Evolutionary conservation across 139 green algal species (phyloP).

Genomic region (Trebouxia sp.): DNA sequence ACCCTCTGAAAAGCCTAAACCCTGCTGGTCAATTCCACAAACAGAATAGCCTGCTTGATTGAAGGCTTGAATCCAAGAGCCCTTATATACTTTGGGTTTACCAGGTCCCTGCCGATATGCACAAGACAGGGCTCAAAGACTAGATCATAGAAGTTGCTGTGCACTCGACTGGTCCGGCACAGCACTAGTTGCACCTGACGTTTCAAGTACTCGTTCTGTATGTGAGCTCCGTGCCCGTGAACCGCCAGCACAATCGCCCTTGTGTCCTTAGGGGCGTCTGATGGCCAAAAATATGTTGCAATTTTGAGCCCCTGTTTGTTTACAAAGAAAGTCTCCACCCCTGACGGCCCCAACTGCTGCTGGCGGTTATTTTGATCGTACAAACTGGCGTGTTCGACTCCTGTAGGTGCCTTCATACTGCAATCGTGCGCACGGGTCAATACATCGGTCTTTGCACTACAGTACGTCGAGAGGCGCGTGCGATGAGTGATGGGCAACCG

Average conservation of each 20-base stretch:
- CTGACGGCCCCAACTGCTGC: conserved; percentile 37
- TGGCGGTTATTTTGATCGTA: not conserved
- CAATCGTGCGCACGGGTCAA: too few species aligned
- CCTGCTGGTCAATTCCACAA: conserved; percentile 64
- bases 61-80: conserved; percentile 65
- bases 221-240: conserved; percentile 54
- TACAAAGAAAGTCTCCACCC: conserved; percentile 32
- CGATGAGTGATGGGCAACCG: too few species aligned
- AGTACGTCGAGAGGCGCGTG: too few species aligned
- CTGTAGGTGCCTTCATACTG: conserved; percentile 13
- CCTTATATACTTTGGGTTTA: conserved; percentile 53
- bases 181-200: conserved; percentile 36
- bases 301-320: conserved; percentile 46
- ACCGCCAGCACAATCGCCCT: not conserved
- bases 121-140: too few species aligned
- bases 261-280: not conserved
- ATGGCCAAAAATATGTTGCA: conserved; percentile 58
- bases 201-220: conserved; percentile 55
- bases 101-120: conserved; percentile 26
- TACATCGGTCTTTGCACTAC: too few species aligned
- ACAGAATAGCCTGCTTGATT: conserved; percentile 68
- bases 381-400: conserved; percentile 6
- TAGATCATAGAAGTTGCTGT: too few species aligned
- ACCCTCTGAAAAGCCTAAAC: conserved; percentile 63
- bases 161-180: too few species aligned